These are phyloP conservation scores for Colletotrichum australisinense DNA, from an alignment of 2,329 filamentous ascomycete species.

Conservation along the genomic window DNA sequence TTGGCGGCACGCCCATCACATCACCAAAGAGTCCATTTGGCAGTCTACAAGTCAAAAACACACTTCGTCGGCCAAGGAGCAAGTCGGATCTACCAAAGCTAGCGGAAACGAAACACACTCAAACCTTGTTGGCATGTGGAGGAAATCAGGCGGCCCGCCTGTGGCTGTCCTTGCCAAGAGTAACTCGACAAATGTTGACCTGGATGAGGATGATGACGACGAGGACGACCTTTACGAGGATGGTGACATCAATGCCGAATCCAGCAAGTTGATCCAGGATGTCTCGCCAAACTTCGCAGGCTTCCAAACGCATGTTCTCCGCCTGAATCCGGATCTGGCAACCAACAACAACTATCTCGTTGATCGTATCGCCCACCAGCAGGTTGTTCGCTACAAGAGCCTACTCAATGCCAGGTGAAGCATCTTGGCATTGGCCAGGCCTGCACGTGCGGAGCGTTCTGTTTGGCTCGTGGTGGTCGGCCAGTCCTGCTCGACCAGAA, in stretches of 20 bases:
- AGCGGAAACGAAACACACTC: slow-evolving; percentile 44
- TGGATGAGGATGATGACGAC: slow-evolving; percentile 68
- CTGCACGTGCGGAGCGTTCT: slow-evolving; percentile 73
- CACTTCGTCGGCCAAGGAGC: slow-evolving; percentile 66
- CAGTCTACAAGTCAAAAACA: slow-evolving; percentile 57
- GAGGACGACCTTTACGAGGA: slow-evolving; percentile 68
- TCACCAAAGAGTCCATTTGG: slow-evolving; percentile 65
- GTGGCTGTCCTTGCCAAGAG: slow-evolving; percentile 59
- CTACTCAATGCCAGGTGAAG: slow-evolving; percentile 76
- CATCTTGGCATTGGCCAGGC: slow-evolving; percentile 72
- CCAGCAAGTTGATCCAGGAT: slow-evolving; percentile 71
- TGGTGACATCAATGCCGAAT: slow-evolving; percentile 69
- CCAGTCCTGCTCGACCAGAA: slow-evolving; percentile 71
- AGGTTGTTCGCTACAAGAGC: slow-evolving; percentile 81
- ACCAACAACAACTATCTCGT: slow-evolving; percentile 72
- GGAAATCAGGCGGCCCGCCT: slow-evolving; percentile 64
- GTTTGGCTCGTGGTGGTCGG: slow-evolving; percentile 75
- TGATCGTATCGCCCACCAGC: slow-evolving; percentile 85
- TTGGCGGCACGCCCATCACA: slow-evolving; percentile 64
- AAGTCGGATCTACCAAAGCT: slow-evolving; percentile 63
- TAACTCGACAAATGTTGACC: slow-evolving; percentile 38
- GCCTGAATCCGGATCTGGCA: slow-evolving; percentile 78
- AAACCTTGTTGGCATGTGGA: slow-evolving; percentile 63
- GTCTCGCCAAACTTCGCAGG: slow-evolving; percentile 80
- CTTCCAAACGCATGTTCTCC: slow-evolving; percentile 79